A percentile compares a stretch with the other conserved stretches of the same genome.
Conservation (phyloP, 2,329 filamentous ascomycete genomes). For the Colletotrichum euphorbiae region DNA sequence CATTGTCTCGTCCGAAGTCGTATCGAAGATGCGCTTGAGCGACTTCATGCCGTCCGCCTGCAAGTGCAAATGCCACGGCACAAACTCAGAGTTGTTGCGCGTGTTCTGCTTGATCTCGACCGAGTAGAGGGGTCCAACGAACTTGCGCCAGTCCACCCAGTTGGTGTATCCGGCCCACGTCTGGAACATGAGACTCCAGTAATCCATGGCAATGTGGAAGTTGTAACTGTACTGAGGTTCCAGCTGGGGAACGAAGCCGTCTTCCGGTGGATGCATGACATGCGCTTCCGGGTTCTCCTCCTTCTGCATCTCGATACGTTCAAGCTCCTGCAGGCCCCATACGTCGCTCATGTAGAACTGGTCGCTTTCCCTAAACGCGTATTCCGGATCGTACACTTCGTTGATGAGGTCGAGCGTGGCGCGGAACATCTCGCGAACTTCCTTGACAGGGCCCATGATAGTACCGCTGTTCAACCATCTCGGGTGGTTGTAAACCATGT, state of each 20-base stretch:
- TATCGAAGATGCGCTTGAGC: conserved; percentile 48
- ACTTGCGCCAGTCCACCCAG: conserved; percentile 50
- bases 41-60: conserved; percentile 47
- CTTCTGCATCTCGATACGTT: conserved; percentile 48
- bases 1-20: conserved; percentile 45
- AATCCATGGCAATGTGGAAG: conserved; percentile 54
- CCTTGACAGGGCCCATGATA: conserved; percentile 54
- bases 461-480: conserved; percentile 61
- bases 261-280: conserved; percentile 37
- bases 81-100: conserved; percentile 43
- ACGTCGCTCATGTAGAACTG: conserved; percentile 58
- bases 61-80: conserved; percentile 48
- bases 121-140: conserved; percentile 44
- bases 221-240: conserved; percentile 39
- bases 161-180: conserved; percentile 51
- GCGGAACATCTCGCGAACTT: conserved; percentile 47
- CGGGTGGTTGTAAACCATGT: conserved; percentile 48
- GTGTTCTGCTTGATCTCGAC: conserved; percentile 42
- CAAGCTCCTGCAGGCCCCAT: conserved; percentile 57
- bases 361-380: conserved; percentile 52
- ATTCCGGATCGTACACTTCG: conserved; percentile 48
- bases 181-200: conserved; percentile 55
- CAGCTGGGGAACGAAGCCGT: conserved; percentile 43
- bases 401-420: conserved; percentile 48
- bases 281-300: conserved; percentile 40